Base-by-base conservation (phyloP, 768 basidiomycete species). In the Tylopilus balloui region DNA sequence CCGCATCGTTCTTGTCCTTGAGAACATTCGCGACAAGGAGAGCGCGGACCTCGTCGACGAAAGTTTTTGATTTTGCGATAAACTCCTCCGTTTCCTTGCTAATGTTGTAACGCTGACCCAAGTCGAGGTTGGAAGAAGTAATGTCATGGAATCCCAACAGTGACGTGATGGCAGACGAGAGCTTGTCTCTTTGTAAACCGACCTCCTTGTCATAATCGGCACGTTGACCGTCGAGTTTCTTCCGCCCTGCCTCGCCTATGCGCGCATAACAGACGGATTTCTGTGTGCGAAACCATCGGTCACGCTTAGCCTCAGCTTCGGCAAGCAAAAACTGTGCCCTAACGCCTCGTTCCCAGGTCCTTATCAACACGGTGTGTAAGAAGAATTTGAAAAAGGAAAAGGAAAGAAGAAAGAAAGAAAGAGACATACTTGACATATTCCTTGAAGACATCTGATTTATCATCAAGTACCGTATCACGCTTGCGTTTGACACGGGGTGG, bases 291-390 rank as follows among this genome's bases (percentile, higher is more conserved):
- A 50, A 55, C 68, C 68, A 67, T 31, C 61, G 61, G 10, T 56
- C 51, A 25, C 55, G 66, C 32, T 67, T 58, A 5, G 50, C 42
- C 29, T 67, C 68, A 8, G 68, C 68, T 29, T 67, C 67, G 0
- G 29, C 47, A 13, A 68, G 54, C 47, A 46, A 41, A 47, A 55
- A 50, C 27, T 49, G 60, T 40, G 68, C 50, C 42, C 68, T 56
- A 48, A 67, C 59, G 3, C 57, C 61, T 40, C 66, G 67, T 27
- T 69, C 66, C 59, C 56, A 68, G 3, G 52, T 27, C 51, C 66
- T 67, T 53, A 19, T 36, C 34, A 19, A 48, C 31, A 8, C 23
- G 11, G 23, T 53, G 12, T 3, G 37, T 54, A 20, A 57, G 46
- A 27, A n/a, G 7, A 21, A 8, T 20, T 25, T 28, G 32, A 21